Conservation (phyloP, 192 early-diverging fungal genomes). For the Coemansia sp. region DNA sequence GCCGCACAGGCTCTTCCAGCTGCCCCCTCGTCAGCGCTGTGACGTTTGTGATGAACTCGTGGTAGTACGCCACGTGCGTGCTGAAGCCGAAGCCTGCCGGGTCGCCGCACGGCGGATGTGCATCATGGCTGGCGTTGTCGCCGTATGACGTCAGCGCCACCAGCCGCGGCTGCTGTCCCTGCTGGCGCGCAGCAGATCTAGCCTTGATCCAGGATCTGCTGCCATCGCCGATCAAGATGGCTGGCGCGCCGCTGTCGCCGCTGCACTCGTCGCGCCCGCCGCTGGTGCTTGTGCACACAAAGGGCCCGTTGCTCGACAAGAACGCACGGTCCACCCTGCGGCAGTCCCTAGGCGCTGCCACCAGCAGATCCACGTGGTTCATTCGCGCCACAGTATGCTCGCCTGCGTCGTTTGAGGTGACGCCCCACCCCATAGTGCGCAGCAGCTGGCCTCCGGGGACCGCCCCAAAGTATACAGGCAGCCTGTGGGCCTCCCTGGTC, state of each 20-base stretch:
- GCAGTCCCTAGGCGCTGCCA: constrained; percentile 20
- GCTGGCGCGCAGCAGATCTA: too few relatives aligned
- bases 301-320: constrained; percentile 33
- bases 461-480: constrained; percentile 35
- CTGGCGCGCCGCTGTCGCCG: constrained; percentile 53
- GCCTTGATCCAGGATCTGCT: neutral
- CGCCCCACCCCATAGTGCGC: constrained; percentile 55
- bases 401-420: constrained; percentile 23
- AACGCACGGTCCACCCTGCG: constrained; percentile 22
- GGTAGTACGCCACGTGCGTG: constrained; percentile 54
- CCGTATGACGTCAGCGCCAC: constrained; percentile 56
- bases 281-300: constrained; percentile 40
- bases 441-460: constrained; percentile 18
- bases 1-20: constrained; percentile 29
- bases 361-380: constrained; percentile 34
- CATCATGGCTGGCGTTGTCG: constrained; percentile 35
- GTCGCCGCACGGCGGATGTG: constrained; percentile 46
- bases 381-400: constrained; percentile 23
- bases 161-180: constrained; percentile 9
- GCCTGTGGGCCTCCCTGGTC: constrained; percentile 18
- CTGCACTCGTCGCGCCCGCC: constrained; percentile 45
- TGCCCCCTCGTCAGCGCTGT: constrained; percentile 27
- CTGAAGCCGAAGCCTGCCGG: constrained; percentile 48
- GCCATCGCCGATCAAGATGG: constrained; percentile 11
- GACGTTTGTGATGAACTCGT: constrained; percentile 31